Base-by-base conservation (phyloP, 768 basidiomycete species). In the Kwoniella europaea region DNA sequence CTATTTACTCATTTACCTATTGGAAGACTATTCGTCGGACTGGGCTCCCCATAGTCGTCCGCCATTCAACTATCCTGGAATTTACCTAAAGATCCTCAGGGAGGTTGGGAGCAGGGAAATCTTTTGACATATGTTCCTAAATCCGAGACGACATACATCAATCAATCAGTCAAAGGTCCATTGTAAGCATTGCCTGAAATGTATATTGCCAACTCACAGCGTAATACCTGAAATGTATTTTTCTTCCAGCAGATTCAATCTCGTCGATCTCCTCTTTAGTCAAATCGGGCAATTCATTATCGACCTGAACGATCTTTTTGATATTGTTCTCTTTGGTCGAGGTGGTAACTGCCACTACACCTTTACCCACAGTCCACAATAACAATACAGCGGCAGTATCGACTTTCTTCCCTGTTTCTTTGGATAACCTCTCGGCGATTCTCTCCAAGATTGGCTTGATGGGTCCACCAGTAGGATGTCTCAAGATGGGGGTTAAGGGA, bases 261-360 rank as follows among this genome's bases (percentile, higher is more conserved):
- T 85, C 81, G 16, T 77, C 60, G 24, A 84, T 76, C 77, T 84
- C 84, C 42, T 79, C 81, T n/a, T 44, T 16, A 2, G 71, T 75
- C 57, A 83, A 62, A 42, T 77, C 74, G 9, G 75, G 73, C 55
- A 79, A 56, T 6, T 63, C 53, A 2, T 16, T 12, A 22, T 74
- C 74, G 6, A 75, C 71, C n/a, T 50, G 61, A 10, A 74, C 75
- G 18, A 82, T 62, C 75, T 78, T 79, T 46, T 74, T 43, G 58
- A 84, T 75, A 29, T 69, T 72, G 1, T 68, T 79, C 10, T 68
- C 58, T 18, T 81, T 80, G 0, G 61, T 69, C 2, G 66, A 66
- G 10, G 81, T 73, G 0, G 80, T 81, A 18, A 84, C 76, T 16
- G 75, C 80, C 12, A 81, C 75, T 18, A 75, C 78, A 12, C 73